phyloP scores from a whole-genome alignment of 1,139 yeast genomes.

The Pichiaceae sp. region DNA sequence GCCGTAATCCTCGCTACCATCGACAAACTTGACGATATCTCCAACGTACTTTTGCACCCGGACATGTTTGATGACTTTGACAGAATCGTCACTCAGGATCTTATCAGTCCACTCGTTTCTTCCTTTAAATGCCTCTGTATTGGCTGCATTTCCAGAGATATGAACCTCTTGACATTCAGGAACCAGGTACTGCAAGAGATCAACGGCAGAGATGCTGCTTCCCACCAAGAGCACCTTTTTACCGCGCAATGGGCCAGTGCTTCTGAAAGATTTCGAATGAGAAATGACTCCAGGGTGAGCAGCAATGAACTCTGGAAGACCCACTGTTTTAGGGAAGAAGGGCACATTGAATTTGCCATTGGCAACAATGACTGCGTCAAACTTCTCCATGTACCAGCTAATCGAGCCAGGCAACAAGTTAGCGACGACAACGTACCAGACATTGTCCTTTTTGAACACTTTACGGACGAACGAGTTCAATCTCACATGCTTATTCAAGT shows the following conservation, averaged over 20 bases:
- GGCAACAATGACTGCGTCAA: conserved; percentile 38
- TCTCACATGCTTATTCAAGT: conserved; percentile 29
- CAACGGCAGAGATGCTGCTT: conserved; percentile 42
- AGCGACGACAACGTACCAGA: conserved; percentile 14
- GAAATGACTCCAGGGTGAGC: conserved; percentile 31
- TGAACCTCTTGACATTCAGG: conserved; percentile 31
- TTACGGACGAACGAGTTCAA: conserved; percentile 32
- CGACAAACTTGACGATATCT: conserved; percentile 25
- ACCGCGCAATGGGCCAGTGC: conserved; percentile 23
- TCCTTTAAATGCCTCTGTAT: conserved; percentile 1
- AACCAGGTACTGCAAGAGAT: conserved; percentile 40
- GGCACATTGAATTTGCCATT: conserved; percentile 41
- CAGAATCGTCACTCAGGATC: conserved; percentile 5
- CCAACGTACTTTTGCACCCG: conserved; percentile 10
- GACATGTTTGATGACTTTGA: conserved; percentile 5
- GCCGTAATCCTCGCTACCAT: conserved; percentile 26
- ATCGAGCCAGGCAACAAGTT: conserved; percentile 16
- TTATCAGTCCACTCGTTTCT: conserved; percentile 6
- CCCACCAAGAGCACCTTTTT: conserved; percentile 43
- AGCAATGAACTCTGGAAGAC: conserved; percentile 29
- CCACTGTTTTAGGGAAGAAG: conserved; percentile 34
- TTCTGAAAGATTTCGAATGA: conserved; percentile 37
- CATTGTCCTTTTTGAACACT: conserved; percentile 18
- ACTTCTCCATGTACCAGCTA: conserved; percentile 26
- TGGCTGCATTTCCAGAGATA: conserved; percentile 25